Conservation (phyloP, 257 asterid genomes). For the Solanum chiquidenum region DNA sequence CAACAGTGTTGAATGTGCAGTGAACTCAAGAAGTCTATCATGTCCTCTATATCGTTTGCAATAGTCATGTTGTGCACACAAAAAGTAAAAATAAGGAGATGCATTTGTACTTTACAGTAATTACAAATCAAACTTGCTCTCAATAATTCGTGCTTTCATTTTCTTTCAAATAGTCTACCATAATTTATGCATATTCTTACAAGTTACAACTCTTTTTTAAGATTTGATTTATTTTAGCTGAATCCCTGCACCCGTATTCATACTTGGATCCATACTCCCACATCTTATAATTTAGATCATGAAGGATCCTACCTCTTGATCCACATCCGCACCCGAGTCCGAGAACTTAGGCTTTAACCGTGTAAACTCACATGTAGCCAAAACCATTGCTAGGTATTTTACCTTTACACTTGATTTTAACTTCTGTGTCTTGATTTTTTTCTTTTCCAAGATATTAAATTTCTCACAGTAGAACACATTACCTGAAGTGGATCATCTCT, state of each 20-base stretch:
- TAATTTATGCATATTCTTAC: background rate
- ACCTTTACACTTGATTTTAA: background rate
- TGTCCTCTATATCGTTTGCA: background rate
- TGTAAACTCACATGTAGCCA: background rate
- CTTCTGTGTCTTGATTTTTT: background rate
- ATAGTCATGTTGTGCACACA: background rate
- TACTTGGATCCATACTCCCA: background rate
- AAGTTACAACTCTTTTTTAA: background rate
- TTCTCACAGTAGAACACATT: background rate
- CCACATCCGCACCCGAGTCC: background rate
- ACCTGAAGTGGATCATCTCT: background rate
- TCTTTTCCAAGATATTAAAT: background rate
- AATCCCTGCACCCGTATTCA: background rate
- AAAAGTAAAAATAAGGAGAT: background rate
- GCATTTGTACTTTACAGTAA: background rate
- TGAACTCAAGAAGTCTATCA: background rate
- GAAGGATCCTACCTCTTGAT: background rate
- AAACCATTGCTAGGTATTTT: background rate
- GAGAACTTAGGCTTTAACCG: background rate
- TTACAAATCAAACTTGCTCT: background rate
- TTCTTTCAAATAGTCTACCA: background rate
- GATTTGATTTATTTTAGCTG: background rate
- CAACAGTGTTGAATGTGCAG: background rate
- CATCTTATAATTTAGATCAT: background rate
- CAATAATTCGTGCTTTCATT: background rate